phyloP scores from a whole-genome alignment of 2,329 filamentous ascomycete species.

The Ophiostoma triangulosporum region DNA sequence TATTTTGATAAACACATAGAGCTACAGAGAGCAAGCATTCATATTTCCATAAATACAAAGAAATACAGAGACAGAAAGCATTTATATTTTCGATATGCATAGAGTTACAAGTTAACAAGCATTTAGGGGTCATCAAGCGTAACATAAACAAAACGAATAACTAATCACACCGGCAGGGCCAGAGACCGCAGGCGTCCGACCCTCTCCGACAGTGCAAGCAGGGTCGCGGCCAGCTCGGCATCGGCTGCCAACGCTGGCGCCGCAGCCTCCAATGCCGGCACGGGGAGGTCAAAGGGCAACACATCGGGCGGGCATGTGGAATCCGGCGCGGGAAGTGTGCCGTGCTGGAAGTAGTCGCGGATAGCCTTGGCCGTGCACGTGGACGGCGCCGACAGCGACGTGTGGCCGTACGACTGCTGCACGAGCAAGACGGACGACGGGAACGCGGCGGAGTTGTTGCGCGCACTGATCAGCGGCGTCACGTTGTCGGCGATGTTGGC shows the following conservation, averaged over 20 bases:
- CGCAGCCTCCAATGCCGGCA: not conserved
- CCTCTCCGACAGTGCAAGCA: conserved; percentile 4
- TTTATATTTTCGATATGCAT: no score
- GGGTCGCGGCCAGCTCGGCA: not conserved
- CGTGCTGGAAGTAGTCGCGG: conserved; percentile 31
- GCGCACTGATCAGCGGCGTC: conserved; percentile 29
- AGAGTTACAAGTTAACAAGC: no score
- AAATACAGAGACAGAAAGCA: no score
- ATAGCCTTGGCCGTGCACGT: conserved; percentile 30
- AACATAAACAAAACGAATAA: not conserved
- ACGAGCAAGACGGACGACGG: conserved; percentile 30
- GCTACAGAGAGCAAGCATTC: not conserved
- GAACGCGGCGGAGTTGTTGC: conserved; percentile 12
- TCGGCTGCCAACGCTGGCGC: not conserved
- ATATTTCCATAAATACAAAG: no score
- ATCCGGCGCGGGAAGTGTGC: conserved; percentile 25
- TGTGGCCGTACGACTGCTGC: conserved; percentile 36
- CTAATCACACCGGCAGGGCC: not conserved
- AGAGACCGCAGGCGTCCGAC: not conserved
- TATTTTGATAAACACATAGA: not conserved
- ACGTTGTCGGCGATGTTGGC: conserved; percentile 31
- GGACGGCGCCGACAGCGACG: conserved; percentile 30
- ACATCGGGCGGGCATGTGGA: conserved; percentile 11
- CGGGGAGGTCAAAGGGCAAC: conserved; percentile 9
- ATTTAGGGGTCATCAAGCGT: no score